Evolutionary conservation across 2,329 filamentous ascomycete species (phyloP).

Genomic region (Cordyceps pruinosa): DNA sequence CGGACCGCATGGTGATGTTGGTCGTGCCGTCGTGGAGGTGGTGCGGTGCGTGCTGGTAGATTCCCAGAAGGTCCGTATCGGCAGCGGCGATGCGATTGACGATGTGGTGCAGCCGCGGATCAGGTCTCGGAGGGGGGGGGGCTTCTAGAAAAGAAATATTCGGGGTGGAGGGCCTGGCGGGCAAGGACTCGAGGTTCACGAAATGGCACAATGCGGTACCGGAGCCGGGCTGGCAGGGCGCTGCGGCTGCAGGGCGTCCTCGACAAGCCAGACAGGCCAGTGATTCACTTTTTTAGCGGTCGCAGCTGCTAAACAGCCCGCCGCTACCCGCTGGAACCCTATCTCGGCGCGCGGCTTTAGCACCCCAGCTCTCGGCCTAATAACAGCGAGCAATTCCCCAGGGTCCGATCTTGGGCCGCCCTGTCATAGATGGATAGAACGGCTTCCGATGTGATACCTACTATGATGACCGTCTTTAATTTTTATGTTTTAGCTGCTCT

Average conservation of each 20-base stretch:
- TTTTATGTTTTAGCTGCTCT: no score
- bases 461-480: no score
- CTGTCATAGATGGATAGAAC: not conserved
- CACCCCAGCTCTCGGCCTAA: constrained; percentile 1
- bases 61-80: not conserved
- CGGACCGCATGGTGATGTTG: constrained; percentile 10
- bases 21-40: not conserved
- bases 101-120: not conserved
- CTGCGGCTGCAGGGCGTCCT: not conserved
- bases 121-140: not conserved
- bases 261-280: not conserved
- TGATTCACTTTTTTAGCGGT: constrained; percentile 3
- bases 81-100: not conserved
- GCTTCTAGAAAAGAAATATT: not conserved
- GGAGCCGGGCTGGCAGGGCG: not conserved
- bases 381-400: not conserved
- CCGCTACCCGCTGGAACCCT: constrained; percentile 16
- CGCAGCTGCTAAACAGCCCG: constrained; percentile 5
- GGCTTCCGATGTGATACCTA: no score
- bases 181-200: not conserved
- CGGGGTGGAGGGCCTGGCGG: not conserved
- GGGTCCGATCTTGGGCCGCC: constrained; percentile 1
- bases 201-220: constrained; percentile 8
- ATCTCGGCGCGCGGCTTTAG: not conserved
- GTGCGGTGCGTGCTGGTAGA: not conserved